Evolutionary conservation across 2,329 filamentous ascomycete species (phyloP).

Genomic region (Penicillium sp.): DNA sequence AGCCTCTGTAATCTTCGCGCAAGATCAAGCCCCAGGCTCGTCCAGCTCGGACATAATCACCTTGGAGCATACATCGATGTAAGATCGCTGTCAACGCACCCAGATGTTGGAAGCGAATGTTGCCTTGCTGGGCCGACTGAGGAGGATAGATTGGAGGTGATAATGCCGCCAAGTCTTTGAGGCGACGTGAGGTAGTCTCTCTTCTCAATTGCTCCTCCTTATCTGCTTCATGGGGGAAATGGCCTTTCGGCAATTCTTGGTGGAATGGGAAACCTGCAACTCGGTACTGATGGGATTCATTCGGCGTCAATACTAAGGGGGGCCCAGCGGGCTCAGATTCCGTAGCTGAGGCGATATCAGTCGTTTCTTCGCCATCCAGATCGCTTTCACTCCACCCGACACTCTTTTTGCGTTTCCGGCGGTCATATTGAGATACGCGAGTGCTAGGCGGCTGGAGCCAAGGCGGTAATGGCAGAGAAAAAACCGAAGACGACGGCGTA

Average conservation of each 20-base stretch:
- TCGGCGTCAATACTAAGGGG: constrained; percentile 35
- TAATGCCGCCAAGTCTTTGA: constrained; percentile 29
- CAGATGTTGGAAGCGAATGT: constrained; percentile 54
- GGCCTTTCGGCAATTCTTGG: constrained; percentile 36
- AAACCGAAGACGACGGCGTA: constrained; percentile 31
- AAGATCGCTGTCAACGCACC: constrained; percentile 66
- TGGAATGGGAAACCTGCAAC: constrained; percentile 40
- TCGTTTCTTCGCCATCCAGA: constrained; percentile 24
- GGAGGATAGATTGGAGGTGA: constrained; percentile 35
- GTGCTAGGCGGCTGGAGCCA: constrained; percentile 36
- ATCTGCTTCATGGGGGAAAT: constrained; percentile 40
- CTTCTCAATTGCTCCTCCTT: constrained; percentile 9
- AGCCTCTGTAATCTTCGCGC: constrained; percentile 56
- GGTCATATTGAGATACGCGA: constrained; percentile 36
- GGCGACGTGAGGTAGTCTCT: constrained; percentile 12
- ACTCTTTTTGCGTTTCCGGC: constrained; percentile 31
- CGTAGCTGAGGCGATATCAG: constrained; percentile 26
- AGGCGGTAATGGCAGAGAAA: constrained; percentile 36
- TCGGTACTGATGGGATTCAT: constrained; percentile 43
- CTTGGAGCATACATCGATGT: constrained; percentile 67
- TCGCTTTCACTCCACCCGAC: constrained; percentile 27
- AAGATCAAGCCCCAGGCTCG: constrained; percentile 73
- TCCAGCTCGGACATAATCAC: constrained; percentile 68
- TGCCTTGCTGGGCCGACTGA: constrained; percentile 31
- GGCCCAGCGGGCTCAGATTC: constrained; percentile 19